A percentile compares a stretch with the other conserved stretches of the same genome.
Conservation (phyloP, 192 early-diverging fungal species). For the Kickxella alabastrina region DNA sequence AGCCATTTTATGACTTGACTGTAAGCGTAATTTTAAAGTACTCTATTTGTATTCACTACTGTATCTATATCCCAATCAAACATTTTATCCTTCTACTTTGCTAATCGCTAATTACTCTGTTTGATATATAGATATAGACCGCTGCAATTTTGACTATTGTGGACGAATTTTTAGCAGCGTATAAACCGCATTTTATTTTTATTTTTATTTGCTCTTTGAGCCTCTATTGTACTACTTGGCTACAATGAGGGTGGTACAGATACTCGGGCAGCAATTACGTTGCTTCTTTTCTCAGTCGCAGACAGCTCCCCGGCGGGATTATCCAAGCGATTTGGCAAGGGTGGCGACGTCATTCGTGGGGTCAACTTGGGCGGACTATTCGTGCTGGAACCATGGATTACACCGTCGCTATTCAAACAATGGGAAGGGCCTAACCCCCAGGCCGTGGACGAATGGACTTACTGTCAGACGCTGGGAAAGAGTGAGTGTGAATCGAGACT, state of each 20-base stretch:
- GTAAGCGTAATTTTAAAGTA: too few species aligned
- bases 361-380: constrained; percentile 59
- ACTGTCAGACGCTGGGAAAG: constrained; percentile 49
- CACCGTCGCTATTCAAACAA: constrained; percentile 44
- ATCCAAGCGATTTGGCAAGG: constrained; percentile 27
- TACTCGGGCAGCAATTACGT: constrained; percentile 5
- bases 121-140: too few species aligned
- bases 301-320: constrained; percentile 11
- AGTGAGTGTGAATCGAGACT: constrained; percentile 24
- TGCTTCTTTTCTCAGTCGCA: not conserved
- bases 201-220: not conserved
- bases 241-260: constrained; percentile 12
- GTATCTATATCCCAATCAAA: too few species aligned
- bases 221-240: not conserved
- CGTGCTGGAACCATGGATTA: constrained; percentile 62
- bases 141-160: too few species aligned
- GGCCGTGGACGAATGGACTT: constrained; percentile 59
- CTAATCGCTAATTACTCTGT: too few species aligned
- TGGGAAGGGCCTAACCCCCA: constrained; percentile 35
- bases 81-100: too few species aligned
- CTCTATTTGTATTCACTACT: too few species aligned
- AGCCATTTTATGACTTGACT: too few species aligned
- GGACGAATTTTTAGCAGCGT: not conserved
- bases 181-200: not conserved
- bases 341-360: constrained; percentile 51